Conservation (phyloP, 495 filamentous ascomycete species). For the Pyrenula aspistea region DNA sequence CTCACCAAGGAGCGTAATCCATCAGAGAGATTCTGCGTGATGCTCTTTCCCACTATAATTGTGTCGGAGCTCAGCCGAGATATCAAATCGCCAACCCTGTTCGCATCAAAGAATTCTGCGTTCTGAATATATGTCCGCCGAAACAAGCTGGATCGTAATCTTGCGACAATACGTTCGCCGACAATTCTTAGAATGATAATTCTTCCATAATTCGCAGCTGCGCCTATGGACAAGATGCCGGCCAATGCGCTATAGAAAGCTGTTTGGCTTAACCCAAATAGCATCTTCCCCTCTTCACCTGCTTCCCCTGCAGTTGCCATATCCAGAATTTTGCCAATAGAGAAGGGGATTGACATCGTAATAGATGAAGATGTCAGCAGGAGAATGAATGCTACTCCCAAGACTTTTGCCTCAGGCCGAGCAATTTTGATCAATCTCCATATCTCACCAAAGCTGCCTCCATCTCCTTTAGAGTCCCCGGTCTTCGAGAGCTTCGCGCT, state of each 20-base stretch:
- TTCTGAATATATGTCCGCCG: constrained; percentile 84
- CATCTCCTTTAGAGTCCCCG: constrained; percentile 40
- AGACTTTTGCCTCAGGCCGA: constrained; percentile 63
- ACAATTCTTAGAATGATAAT: constrained; percentile 92
- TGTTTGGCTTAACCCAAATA: constrained; percentile 62
- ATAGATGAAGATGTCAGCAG: constrained; percentile 78
- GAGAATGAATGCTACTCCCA: constrained; percentile 70
- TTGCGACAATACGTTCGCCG: constrained; percentile 84
- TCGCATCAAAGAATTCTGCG: constrained; percentile 98
- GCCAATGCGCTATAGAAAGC: constrained; percentile 72
- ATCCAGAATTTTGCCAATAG: constrained; percentile 91
- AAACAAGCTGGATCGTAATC: constrained; percentile 81
- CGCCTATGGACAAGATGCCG: constrained; percentile 57
- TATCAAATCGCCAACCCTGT: constrained; percentile 90
- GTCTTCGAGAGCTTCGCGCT: constrained; percentile 78
- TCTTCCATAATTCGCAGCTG: constrained; percentile 82
- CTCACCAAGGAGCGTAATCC: constrained; percentile 80
- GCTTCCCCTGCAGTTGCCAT: constrained; percentile 50
- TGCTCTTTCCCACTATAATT: constrained; percentile 93
- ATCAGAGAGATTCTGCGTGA: constrained; percentile 95
- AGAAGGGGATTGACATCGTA: constrained; percentile 91
- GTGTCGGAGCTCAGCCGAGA: constrained; percentile 92
- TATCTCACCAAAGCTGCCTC: constrained; percentile 60
- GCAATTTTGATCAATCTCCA: constrained; percentile 86
- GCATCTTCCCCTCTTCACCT: constrained; percentile 32